phyloP scores from a whole-genome alignment of 2,329 filamentous ascomycete species.

The Capronia americana region DNA sequence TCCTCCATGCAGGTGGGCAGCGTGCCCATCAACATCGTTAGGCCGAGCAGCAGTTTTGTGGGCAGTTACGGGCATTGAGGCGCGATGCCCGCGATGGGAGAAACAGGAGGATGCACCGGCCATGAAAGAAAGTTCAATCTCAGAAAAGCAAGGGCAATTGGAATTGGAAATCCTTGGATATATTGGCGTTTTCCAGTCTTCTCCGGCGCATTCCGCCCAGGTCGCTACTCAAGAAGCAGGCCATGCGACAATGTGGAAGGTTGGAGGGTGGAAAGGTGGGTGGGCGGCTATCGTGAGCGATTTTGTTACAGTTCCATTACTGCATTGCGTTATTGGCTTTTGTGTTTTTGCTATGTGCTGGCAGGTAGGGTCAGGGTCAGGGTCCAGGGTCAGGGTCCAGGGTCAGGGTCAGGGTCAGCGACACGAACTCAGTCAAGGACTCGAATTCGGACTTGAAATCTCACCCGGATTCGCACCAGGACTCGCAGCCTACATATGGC shows the following conservation, averaged over 20 bases:
- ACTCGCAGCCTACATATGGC: too few species aligned
- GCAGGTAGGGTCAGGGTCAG: too few species aligned
- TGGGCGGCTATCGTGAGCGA: slow-evolving; percentile 3
- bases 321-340: neutral
- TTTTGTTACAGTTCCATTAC: neutral
- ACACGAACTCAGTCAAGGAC: too few species aligned
- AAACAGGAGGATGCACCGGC: neutral
- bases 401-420: too few species aligned
- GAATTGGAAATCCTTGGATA: neutral
- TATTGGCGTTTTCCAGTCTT: neutral
- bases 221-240: neutral
- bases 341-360: neutral
- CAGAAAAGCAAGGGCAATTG: neutral
- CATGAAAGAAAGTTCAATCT: neutral
- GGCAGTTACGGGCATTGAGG: slow-evolving; percentile 39
- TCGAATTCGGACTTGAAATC: too few species aligned
- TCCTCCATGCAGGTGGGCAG: slow-evolving; percentile 28
- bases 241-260: neutral
- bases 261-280: neutral
- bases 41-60: slow-evolving; percentile 34
- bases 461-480: too few species aligned
- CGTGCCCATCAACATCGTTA: slow-evolving; percentile 39
- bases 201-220: neutral
- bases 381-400: too few species aligned
- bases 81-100: neutral